These are phyloP conservation scores for Thalassiosira oceanica DNA, from an alignment of 352 stramenopile species.

Conservation along the genomic window DNA sequence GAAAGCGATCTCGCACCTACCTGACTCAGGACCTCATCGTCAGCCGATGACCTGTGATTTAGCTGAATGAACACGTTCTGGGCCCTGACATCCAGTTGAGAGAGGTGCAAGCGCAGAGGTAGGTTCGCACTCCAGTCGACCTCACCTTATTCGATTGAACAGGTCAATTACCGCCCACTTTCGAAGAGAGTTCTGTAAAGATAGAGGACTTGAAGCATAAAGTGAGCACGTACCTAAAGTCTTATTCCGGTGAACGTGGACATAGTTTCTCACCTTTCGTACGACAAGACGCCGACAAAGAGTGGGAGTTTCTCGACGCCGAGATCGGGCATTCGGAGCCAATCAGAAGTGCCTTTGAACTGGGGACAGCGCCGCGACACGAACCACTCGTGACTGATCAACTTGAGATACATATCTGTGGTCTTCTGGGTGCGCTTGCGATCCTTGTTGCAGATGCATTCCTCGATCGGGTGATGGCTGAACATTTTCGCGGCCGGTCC, in stretches of 20 bases:
- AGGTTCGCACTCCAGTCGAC: too few relatives aligned
- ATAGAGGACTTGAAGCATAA: too few relatives aligned
- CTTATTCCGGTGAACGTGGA: too few relatives aligned
- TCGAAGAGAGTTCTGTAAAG: constrained; percentile 3
- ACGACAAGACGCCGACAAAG: constrained; percentile 15
- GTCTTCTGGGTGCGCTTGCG: background rate
- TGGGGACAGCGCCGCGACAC: background rate
- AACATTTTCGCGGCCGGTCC: too few relatives aligned
- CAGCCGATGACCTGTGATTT: background rate
- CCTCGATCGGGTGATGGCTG: too few relatives aligned
- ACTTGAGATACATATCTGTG: background rate
- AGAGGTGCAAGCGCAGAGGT: too few relatives aligned
- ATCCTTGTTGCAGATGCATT: constrained; percentile 4
- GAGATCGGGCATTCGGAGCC: constrained; percentile 15
- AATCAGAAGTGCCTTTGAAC: background rate
- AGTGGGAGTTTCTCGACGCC: constrained; percentile 7
- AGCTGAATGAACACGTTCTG: constrained; percentile 14
- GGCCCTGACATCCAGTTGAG: too few relatives aligned
- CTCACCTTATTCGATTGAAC: constrained; percentile 8
- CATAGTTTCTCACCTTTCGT: too few relatives aligned
- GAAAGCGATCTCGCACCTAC: too few relatives aligned
- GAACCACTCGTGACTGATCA: background rate
- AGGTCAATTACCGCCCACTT: constrained; percentile 6
- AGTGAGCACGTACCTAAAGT: too few relatives aligned
- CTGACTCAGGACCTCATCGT: constrained; percentile 5